Evolutionary conservation across 495 filamentous ascomycete genomes (phyloP).

Genomic region (Glarea lozoyensis): DNA sequence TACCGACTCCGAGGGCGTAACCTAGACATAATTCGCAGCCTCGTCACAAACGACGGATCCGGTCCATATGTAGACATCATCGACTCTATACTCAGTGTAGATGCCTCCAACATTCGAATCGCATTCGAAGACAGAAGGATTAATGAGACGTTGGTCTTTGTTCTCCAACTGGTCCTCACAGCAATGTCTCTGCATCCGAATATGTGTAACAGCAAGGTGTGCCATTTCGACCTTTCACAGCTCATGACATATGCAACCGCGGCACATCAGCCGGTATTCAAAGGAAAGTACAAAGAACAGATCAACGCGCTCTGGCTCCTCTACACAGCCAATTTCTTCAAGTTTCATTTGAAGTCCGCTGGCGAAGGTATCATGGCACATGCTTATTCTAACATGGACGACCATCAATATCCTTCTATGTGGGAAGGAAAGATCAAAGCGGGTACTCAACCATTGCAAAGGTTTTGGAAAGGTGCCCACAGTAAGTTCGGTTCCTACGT

Average conservation of each 20-base stretch:
- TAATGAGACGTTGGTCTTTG: not conserved
- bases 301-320: conserved; percentile 14
- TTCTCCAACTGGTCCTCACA: conserved; percentile 17
- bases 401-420: conserved; percentile 8
- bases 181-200: conserved; percentile 9
- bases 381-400: conserved; percentile 7
- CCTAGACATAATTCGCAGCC: conserved; percentile 7
- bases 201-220: conserved; percentile 3
- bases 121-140: not conserved
- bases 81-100: conserved; percentile 12
- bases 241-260: conserved; percentile 5
- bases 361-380: conserved; percentile 17
- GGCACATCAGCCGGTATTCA: conserved; percentile 10
- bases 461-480: conserved; percentile 18
- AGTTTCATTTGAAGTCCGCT: conserved; percentile 16
- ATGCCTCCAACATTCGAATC: not conserved
- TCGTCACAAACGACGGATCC: not conserved
- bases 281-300: conserved; percentile 6
- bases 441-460: conserved; percentile 12
- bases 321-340: conserved; percentile 20
- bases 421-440: conserved; percentile 14
- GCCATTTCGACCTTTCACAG: conserved; percentile 17
- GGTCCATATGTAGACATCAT: conserved; percentile 13
- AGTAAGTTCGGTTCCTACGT: conserved; percentile 11
- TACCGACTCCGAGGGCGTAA: conserved; percentile 3